Evolutionary conservation across 495 filamentous ascomycete species (phyloP), one percentile per base, ranked within the genome.

Genomic region (Penicillium macrosclerotiorum): DNA sequence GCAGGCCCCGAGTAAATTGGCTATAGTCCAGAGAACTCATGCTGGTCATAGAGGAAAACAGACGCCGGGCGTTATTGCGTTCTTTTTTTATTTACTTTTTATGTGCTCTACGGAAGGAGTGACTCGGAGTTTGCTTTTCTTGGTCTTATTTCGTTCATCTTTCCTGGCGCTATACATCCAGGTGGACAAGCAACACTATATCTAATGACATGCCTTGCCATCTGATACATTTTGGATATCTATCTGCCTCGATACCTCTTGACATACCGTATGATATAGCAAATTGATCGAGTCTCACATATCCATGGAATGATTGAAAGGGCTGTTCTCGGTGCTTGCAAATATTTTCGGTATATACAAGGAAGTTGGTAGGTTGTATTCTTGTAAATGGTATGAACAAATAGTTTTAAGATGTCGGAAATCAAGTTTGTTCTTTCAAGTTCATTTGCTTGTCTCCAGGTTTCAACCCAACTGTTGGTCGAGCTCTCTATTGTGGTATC

Each of bases 21-120:
- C 18, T 30, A 23, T 27, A 12, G 11, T 9, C 5, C 2, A 17
- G 30, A 11, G 32, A 48, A 58, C 59, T 69, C 60, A 48, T 69
- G 64, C 64, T 65, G 64, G 64, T 47, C 65, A 71, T 71, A 61
- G 60, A 64, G 60, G 37, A 55, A 53, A 64, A 50, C 23, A 34
- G 51, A 48, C 27, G 29, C 25, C 31, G 46, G 59, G 59, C 55
- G 59, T 62, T 59, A 47, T 45, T 17, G 40, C 9, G 27, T 33
- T 45, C 37, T 18, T 46, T 48, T 17, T 29, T 22, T 2, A 37
- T 22, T 37, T 37, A 36, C 23, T 29, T 5, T 6, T 29, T 29
- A 29, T 12, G 9, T 20, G 5, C 34, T 13, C 16, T 4, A 37
- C 18, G 32, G 32, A 46, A 29, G 23, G 16, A 18, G 25, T 12